Evolutionary conservation across 1,284 basidiomycete species (phyloP), one percentile per base, ranked within the genome.

Genomic region (Apiotrichum veenhuisii): DNA sequence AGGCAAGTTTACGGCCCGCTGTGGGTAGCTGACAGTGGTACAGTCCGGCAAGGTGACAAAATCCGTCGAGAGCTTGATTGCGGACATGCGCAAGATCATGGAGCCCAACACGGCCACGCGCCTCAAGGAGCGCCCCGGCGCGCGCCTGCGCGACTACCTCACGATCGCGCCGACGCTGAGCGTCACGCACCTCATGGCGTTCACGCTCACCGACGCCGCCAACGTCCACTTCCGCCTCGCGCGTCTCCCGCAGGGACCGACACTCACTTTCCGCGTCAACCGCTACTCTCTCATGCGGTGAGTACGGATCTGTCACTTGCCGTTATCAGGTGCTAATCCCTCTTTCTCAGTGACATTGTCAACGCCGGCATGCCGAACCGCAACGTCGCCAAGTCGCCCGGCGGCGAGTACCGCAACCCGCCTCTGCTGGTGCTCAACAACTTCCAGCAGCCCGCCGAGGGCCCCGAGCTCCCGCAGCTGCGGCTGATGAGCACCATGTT

Each of bases 81-180:
- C 88, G 52, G 96, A 99, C 77, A 80, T 97, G 68, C 82, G 96
- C 66, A 89, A 90, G 75, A 87, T 96, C 61, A 92, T 99, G 90
- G 96, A 98, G 77, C 96, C 96, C 58, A 93, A 98, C 75, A 99
- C 96, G 22, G 96, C 95, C 8, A 87, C 87, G 59, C 83, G 94
- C 50, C 82, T 99, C 20, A 86, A 81, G 78, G 95, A 98, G 82
- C 83, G 94, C 40, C 86, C 86, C 58, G 83, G 88, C 50, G 98
- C 98, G 73, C 89, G 94, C 72, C 82, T 98, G 26, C 90, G 93
- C 75, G 96, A 98, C 77, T 99, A 92, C 75, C 79, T 98, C 54
- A 87, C 87, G 20, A 88, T 98, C 82, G 92, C 90, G 1, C 94
- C 94, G 1, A 85, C 90, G 9, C 83, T 99, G 22, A 85, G 87